phyloP scores from a whole-genome alignment of 371 early-diverging fungal species.

The Syncephalastrum sp. region DNA sequence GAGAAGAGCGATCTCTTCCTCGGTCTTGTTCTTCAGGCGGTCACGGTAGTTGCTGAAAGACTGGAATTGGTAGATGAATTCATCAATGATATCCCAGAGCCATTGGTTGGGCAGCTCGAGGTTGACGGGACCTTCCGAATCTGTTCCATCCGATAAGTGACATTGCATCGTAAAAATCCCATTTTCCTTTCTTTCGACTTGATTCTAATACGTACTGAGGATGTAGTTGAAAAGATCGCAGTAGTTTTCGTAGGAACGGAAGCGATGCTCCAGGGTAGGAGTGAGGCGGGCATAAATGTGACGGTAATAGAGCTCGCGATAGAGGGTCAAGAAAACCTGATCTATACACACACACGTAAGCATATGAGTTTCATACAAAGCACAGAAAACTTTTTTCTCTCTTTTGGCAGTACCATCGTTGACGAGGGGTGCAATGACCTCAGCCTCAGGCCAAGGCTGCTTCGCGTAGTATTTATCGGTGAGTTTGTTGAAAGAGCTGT shows the following conservation, averaged over 20 bases:
- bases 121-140: slow-evolving; percentile 78
- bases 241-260: slow-evolving; percentile 93
- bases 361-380: background rate
- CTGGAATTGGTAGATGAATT: slow-evolving; percentile 98
- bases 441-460: slow-evolving; percentile 90
- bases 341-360: slow-evolving; percentile 42
- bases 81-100: slow-evolving; percentile 98
- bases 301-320: slow-evolving; percentile 94
- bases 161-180: background rate
- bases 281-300: slow-evolving; percentile 91
- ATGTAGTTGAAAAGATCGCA: slow-evolving; percentile 96
- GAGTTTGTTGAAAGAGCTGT: slow-evolving; percentile 87
- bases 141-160: slow-evolving; percentile 24
- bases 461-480: slow-evolving; percentile 91
- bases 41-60: slow-evolving; percentile 92
- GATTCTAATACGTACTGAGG: slow-evolving; percentile 61
- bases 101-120: slow-evolving; percentile 96
- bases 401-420: slow-evolving; percentile 72
- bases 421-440: slow-evolving; percentile 78
- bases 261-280: slow-evolving; percentile 87
- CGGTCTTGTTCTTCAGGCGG: slow-evolving; percentile 77
- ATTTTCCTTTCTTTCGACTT: too few relatives aligned
- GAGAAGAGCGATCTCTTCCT: slow-evolving; percentile 79
- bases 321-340: slow-evolving; percentile 88
- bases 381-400: background rate